phyloP scores from a whole-genome alignment of 2,329 filamentous ascomycete genomes.

The Pseudogymnoascus sp. region DNA sequence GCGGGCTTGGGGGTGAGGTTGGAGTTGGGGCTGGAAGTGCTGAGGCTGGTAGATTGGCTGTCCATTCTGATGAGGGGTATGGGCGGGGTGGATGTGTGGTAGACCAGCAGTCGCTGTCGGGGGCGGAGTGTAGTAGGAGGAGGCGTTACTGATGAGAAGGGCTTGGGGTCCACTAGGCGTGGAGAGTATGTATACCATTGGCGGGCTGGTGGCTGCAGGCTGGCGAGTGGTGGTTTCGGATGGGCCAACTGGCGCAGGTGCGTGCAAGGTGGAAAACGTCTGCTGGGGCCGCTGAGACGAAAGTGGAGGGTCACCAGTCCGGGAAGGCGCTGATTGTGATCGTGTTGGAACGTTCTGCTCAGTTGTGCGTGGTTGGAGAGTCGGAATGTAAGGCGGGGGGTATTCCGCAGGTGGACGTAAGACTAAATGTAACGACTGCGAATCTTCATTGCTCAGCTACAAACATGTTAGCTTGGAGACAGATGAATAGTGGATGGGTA shows the following conservation, averaged over 20 bases:
- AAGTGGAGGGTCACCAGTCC: background rate
- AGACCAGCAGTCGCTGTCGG: slow-evolving; percentile 14
- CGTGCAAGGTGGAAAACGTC: slow-evolving; percentile 10
- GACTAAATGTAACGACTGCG: slow-evolving; percentile 48
- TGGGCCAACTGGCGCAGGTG: slow-evolving; percentile 17
- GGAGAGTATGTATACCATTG: slow-evolving; percentile 53
- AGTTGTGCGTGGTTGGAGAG: background rate
- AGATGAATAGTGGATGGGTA: background rate
- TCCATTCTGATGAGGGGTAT: background rate
- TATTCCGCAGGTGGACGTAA: slow-evolving; percentile 33
- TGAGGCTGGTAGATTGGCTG: background rate
- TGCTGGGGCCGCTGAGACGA: background rate
- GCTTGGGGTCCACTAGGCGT: slow-evolving; percentile 54
- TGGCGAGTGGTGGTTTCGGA: slow-evolving; percentile 16
- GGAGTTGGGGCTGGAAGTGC: background rate
- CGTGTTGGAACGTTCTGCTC: background rate
- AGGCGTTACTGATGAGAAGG: slow-evolving; percentile 46
- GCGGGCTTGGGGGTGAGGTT: background rate
- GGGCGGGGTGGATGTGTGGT: slow-evolving; percentile 16
- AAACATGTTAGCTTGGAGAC: slow-evolving; percentile 19
- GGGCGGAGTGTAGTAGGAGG: slow-evolving; percentile 46
- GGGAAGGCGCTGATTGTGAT: background rate
- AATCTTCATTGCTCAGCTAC: slow-evolving; percentile 38
- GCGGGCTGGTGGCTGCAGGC: slow-evolving; percentile 24
- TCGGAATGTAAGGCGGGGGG: background rate